Conservation (phyloP, 768 basidiomycete genomes). For the Lentinula lateritia region DNA sequence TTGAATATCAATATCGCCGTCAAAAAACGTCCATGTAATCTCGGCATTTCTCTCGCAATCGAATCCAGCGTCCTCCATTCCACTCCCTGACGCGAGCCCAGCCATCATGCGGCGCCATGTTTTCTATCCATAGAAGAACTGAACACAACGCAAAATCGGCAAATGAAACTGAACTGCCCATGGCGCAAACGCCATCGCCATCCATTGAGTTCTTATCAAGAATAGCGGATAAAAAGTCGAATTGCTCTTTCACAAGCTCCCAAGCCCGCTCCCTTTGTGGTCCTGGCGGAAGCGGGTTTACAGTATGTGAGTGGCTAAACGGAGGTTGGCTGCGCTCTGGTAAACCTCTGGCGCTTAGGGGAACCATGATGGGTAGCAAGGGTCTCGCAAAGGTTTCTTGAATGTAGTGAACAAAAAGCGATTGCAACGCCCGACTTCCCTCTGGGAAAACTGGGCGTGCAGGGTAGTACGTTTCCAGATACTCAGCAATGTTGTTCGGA, state of each 20-base stretch:
- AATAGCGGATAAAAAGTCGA: constrained; percentile 36
- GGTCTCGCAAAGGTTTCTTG: constrained; percentile 65
- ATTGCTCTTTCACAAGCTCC: constrained; percentile 38
- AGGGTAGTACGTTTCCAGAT: constrained; percentile 64
- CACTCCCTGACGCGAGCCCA: constrained; percentile 43
- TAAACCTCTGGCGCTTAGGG: constrained; percentile 57
- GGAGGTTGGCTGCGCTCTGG: constrained; percentile 51
- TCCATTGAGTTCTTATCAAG: constrained; percentile 42
- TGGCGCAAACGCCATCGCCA: constrained; percentile 38
- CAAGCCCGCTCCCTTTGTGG: constrained; percentile 39
- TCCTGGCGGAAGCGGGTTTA: constrained; percentile 11
- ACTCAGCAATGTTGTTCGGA: constrained; percentile 60
- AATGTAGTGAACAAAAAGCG: constrained; percentile 66
- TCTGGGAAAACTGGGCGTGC: constrained; percentile 69
- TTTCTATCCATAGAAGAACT: constrained; percentile 43
- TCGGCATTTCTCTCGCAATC: constrained; percentile 36
- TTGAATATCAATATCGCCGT: not conserved
- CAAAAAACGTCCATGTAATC: constrained; percentile 49
- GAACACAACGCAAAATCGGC: constrained; percentile 50
- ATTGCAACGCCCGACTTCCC: constrained; percentile 61
- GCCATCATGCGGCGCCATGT: constrained; percentile 44
- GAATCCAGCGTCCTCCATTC: constrained; percentile 45
- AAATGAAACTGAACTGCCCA: constrained; percentile 44
- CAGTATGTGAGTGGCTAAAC: constrained; percentile 23
- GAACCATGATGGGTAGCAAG: constrained; percentile 65